Evolutionary conservation across 1,139 yeast genomes (phyloP), one percentile per base, ranked within the genome.

Genomic region (Hyphopichia wangnamkhiaoensis): DNA sequence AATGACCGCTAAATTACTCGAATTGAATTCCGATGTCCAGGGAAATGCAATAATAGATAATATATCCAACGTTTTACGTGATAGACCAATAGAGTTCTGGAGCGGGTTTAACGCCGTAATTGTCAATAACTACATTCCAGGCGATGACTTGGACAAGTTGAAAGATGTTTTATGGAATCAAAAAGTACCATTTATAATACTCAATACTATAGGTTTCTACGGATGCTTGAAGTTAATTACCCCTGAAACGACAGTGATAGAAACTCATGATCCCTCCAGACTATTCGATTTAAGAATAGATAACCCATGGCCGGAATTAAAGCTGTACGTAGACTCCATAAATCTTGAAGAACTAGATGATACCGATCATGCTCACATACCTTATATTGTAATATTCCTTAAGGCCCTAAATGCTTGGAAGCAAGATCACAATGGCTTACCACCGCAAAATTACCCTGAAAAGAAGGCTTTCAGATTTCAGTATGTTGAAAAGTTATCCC

Each of bases 241-340:
- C 8, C 61, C 64, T 32, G 83, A 79, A 44, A 76, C 78, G 15
- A 78, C 84, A 3, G 79, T 88, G 0, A 66, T 88, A 14, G 94
- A 91, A 49, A 79, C 95, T 0, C 97, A 91, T 59, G 81, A 82
- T 32, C 76, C 78, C 1, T 80, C 81, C 31, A 66, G 76, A 9
- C 57, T 83, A 3, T 80, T 74, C 27, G 96, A 89, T 52, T 65
- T 91, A 40, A 66, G 96, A 37, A 64, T 91, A 4, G 84, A 83
- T 43, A 46, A 56, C 3, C 93, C 95, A 1, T 93, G 97, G 97
- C 65, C 71, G 0, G 89, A 85, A 48, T 63, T 91, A n/a, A 60
- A 62, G 31, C 61, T 61, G 0, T 82, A 71, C 50, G 72, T 79
- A 8, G 76, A 79, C 41, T 58, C 75, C 1, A 65, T 82, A 38